phyloP scores from a whole-genome alignment of 2,329 filamentous ascomycete species.

The Zasmidium cellare region DNA sequence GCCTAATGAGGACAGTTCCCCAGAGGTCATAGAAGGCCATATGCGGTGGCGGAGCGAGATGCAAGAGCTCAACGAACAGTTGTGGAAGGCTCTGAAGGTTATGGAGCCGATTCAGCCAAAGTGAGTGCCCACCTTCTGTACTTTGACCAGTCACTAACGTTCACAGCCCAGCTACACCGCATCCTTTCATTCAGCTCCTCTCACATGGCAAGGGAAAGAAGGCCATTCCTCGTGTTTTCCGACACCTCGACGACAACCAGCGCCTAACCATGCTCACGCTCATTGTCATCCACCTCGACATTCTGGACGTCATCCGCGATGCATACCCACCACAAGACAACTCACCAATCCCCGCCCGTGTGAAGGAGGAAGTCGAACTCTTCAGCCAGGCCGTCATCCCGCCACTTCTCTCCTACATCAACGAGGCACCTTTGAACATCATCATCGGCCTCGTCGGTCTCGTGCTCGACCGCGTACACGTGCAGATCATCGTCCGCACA shows the following conservation, averaged over 20 bases:
- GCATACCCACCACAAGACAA: constrained; percentile 73
- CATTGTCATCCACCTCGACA: constrained; percentile 90
- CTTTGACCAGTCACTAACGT: constrained; percentile 9
- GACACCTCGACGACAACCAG: constrained; percentile 87
- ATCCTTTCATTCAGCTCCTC: constrained; percentile 95
- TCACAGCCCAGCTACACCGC: constrained; percentile 63
- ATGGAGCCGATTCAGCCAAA: constrained; percentile 77
- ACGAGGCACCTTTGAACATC: constrained; percentile 86
- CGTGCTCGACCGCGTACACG: constrained; percentile 76
- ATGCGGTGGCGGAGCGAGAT: constrained; percentile 76
- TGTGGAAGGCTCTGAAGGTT: constrained; percentile 88
- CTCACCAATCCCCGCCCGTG: constrained; percentile 68
- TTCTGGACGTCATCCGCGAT: constrained; percentile 82
- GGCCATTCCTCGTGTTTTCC: constrained; percentile 90
- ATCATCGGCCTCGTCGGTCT: constrained; percentile 87
- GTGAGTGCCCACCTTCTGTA: constrained; percentile 36
- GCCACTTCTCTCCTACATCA: constrained; percentile 83
- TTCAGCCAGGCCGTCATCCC: constrained; percentile 89
- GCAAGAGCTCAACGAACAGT: constrained; percentile 69
- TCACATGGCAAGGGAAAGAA: constrained; percentile 96
- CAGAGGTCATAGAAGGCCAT: constrained; percentile 70
- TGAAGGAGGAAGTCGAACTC: constrained; percentile 89
- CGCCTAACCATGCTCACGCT: constrained; percentile 94
- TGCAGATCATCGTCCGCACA: constrained; percentile 81
- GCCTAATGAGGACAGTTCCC: constrained; percentile 63